phyloP scores from a whole-genome alignment of 352 stramenopile genomes.

The Phytophthora pisi region DNA sequence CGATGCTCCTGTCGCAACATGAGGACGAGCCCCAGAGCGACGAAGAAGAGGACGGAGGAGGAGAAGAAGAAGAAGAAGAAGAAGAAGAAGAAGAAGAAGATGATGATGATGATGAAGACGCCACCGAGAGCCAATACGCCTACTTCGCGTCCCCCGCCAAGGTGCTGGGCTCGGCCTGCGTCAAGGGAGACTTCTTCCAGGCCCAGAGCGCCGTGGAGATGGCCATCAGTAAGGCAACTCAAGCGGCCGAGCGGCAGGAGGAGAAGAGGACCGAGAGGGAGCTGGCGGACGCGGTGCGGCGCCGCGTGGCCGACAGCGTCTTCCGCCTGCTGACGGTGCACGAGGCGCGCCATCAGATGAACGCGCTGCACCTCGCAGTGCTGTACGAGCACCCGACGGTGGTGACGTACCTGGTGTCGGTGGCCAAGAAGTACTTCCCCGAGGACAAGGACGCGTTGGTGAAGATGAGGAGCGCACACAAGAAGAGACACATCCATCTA shows the following conservation, averaged over 20 bases:
- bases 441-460: constrained; percentile 8
- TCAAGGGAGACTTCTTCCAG: constrained; percentile 79
- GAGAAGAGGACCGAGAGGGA: constrained; percentile 22
- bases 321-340: constrained; percentile 66
- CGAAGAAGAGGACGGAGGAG: background rate
- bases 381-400: constrained; percentile 79
- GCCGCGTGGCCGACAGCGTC: constrained; percentile 38
- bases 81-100: no score
- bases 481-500: constrained; percentile 24
- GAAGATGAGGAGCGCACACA: constrained; percentile 10
- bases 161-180: constrained; percentile 69
- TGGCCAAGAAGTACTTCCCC: constrained; percentile 53
- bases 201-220: constrained; percentile 71
- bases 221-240: constrained; percentile 42
- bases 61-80: background rate
- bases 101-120: constrained; percentile 25
- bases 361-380: constrained; percentile 68
- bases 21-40: background rate
- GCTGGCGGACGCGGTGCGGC: constrained; percentile 4
- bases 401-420: constrained; percentile 57
- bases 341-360: constrained; percentile 79
- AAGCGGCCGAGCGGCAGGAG: constrained; percentile 29
- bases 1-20: constrained; percentile 22
- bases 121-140: constrained; percentile 37
- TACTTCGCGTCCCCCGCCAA: constrained; percentile 70